Evolutionary conservation across 1,284 basidiomycete species (phyloP), one percentile per base, ranked within the genome.

Genomic region (Wolfiporia cocos): DNA sequence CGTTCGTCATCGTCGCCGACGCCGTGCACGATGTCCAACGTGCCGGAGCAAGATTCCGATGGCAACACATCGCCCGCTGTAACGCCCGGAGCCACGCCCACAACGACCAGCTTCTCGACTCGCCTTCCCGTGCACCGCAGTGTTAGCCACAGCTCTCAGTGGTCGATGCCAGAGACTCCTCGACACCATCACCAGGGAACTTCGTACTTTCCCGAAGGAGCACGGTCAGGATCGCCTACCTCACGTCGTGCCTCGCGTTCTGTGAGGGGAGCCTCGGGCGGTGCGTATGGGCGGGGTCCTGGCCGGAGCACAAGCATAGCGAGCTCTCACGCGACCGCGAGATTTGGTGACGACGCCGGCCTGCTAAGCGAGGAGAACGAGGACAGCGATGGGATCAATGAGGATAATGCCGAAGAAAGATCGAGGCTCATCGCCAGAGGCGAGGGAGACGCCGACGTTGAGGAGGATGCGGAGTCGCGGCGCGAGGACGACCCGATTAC

Each of bases 401-500:
- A 38, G 31, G 31, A 21, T 3, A 20, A 14, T 39, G 52, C 37
- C 15, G 50, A 53, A n/a, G 53, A 50, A 18, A n/a, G n/a, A n/a
- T n/a, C n/a, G n/a, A n/a, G n/a, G n/a, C n/a, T n/a, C n/a, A n/a
- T n/a, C n/a, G n/a, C n/a, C n/a, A n/a, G n/a, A n/a, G 50, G 51
- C 22, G 66, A 63, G 14, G 65, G 67, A 39, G 67, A 65, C 44
- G 63, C 63, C 47, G 61, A 43, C 40, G 67, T 63, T 37, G 64
- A 61, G 20, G 64, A 51, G 20, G 62, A 55, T 4, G 67, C 68
- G 18, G 65, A 59, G 15, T 54, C 58, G 3, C 65, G 65, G 22
- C 67, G 70, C 31, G 81, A 81, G n/a, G 82, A 81, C 26, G 92
- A 97, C 54, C 91, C 89, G 29, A 92, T 98, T 54, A 99, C 95